A percentile compares a stretch with the other conserved stretches of the same genome.
Evolutionary conservation across 2,329 filamentous ascomycete genomes (phyloP).

Genomic region (Ciborinia camelliae): DNA sequence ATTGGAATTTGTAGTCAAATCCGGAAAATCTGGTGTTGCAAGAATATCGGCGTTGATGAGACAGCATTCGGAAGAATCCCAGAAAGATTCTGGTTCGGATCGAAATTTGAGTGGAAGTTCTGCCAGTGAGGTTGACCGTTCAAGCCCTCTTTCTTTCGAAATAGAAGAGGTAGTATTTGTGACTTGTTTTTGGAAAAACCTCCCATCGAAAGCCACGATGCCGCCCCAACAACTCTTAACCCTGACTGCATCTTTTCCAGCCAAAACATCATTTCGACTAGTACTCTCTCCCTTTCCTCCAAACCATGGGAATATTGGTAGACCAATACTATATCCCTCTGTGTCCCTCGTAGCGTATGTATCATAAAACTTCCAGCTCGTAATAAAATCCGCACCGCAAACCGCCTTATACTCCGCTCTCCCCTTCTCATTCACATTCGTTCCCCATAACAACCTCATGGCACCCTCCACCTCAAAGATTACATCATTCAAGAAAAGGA

Average conservation of each 20-base stretch:
- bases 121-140: not conserved
- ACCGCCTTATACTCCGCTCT: slow-evolving; percentile 60
- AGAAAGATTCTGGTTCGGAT: slow-evolving; percentile 55
- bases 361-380: slow-evolving; percentile 68
- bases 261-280: slow-evolving; percentile 61
- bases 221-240: slow-evolving; percentile 76
- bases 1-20: slow-evolving; percentile 13
- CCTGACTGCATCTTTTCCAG: slow-evolving; percentile 59
- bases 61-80: slow-evolving; percentile 64
- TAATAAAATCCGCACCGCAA: slow-evolving; percentile 68
- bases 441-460: slow-evolving; percentile 58
- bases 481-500: slow-evolving; percentile 68
- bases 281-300: slow-evolving; percentile 49
- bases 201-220: slow-evolving; percentile 65
- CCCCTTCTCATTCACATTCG: slow-evolving; percentile 51
- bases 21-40: slow-evolving; percentile 29
- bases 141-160: not conserved
- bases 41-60: slow-evolving; percentile 50
- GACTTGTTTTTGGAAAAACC: slow-evolving; percentile 49
- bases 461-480: slow-evolving; percentile 50
- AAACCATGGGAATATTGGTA: slow-evolving; percentile 68
- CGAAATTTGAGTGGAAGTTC: slow-evolving; percentile 45
- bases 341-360: slow-evolving; percentile 68
- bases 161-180: not conserved
- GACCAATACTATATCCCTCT: slow-evolving; percentile 59